These are phyloP conservation scores for Wickerhamomyces xylosicus DNA, from an alignment of 805 yeast species.

Conservation along the genomic window DNA sequence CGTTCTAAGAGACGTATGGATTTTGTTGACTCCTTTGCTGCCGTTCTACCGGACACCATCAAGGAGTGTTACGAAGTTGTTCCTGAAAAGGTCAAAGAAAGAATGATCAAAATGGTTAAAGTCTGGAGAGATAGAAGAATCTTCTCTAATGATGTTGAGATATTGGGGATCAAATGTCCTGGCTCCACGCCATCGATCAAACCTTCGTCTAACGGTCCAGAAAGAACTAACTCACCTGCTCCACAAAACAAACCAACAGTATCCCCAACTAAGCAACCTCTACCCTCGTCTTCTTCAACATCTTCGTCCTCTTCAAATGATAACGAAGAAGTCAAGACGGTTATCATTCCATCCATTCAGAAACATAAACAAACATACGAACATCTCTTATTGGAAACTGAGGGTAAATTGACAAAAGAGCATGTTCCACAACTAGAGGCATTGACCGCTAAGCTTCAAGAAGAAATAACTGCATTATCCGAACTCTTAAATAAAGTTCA, in stretches of 20 bases:
- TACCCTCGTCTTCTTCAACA: not conserved
- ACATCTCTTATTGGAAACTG: not conserved
- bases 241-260: not conserved
- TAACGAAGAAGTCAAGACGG: not conserved
- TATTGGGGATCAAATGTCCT: conserved; percentile 4
- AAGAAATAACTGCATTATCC: not conserved
- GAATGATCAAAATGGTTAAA: conserved; percentile 37
- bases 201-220: not conserved
- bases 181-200: not conserved
- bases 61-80: conserved; percentile 15
- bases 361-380: not conserved
- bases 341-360: not conserved
- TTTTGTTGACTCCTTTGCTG: conserved; percentile 47
- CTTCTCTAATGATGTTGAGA: conserved; percentile 18
- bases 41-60: conserved; percentile 34
- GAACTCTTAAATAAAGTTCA: not conserved
- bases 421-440: not conserved
- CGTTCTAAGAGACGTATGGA: conserved; percentile 50
- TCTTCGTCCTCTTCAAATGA: not conserved
- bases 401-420: not conserved
- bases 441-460: not conserved
- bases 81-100: conserved; percentile 16
- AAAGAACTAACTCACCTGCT: not conserved
- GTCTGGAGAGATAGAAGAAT: conserved; percentile 51
- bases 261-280: not conserved